Percentiles rank a stretch among this genome's conserved stretches.
Conservation (phyloP, 1,284 basidiomycete genomes). For the Sanghuangporus weigelae region DNA sequence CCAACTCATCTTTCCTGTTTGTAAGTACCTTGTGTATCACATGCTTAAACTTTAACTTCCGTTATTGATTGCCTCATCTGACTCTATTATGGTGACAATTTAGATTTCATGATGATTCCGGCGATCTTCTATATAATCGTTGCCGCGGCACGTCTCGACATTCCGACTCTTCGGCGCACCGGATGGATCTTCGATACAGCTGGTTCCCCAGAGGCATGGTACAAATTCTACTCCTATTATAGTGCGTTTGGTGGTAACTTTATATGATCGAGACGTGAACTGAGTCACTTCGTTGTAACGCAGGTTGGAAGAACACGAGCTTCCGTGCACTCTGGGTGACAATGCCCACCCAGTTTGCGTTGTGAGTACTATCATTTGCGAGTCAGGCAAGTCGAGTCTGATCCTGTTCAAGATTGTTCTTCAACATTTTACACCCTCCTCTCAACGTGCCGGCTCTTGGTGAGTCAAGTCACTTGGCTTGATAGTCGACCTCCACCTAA, state of each 20-base stretch:
- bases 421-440: conserved; percentile 92
- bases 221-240: conserved; percentile 74
- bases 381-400: not conserved
- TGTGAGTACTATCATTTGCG: conserved; percentile 42
- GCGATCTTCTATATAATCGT: conserved; percentile 81
- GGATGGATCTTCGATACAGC: conserved; percentile 93
- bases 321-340: conserved; percentile 69
- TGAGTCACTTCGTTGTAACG: conserved; percentile 5
- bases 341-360: conserved; percentile 76
- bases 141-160: conserved; percentile 55
- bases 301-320: conserved; percentile 58
- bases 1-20: conserved; percentile 89
- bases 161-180: conserved; percentile 52
- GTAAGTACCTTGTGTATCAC: conserved; percentile 37
- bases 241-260: conserved; percentile 38
- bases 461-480: conserved; percentile 24
- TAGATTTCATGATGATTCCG: conserved; percentile 85
- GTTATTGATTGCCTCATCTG: not conserved
- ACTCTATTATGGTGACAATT: not conserved
- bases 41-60: not conserved
- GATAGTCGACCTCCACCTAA: not conserved
- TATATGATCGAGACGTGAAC: not conserved
- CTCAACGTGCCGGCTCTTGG: conserved; percentile 91
- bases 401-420: conserved; percentile 56
- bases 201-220: conserved; percentile 64